These are phyloP conservation scores for Chrysosphaeria jannelii DNA, from an alignment of 2,329 filamentous ascomycete species.

Conservation along the genomic window DNA sequence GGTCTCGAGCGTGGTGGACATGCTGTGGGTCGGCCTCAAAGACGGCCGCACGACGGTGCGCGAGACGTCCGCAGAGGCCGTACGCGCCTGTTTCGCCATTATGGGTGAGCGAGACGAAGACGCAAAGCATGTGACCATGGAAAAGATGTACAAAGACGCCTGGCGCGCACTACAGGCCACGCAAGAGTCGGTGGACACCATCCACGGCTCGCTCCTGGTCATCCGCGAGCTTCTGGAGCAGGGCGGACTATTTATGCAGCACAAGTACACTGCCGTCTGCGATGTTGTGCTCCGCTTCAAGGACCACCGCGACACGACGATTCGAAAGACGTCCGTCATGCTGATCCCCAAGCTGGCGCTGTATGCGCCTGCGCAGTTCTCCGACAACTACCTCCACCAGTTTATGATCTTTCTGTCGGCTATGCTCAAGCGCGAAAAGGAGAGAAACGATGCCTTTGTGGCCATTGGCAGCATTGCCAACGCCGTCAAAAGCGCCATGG, in stretches of 20 bases:
- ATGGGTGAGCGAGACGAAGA: slow-evolving; percentile 76
- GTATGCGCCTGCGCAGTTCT: slow-evolving; percentile 78
- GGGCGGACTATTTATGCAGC: slow-evolving; percentile 98
- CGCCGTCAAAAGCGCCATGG: slow-evolving; percentile 82
- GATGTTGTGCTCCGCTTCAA: slow-evolving; percentile 82
- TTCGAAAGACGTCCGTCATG: slow-evolving; percentile 66
- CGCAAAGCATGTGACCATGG: slow-evolving; percentile 67
- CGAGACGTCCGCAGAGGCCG: slow-evolving; percentile 70
- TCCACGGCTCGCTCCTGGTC: slow-evolving; percentile 81
- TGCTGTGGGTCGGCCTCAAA: slow-evolving; percentile 81
- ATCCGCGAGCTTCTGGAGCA: slow-evolving; percentile 80
- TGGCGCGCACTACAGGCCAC: slow-evolving; percentile 48
- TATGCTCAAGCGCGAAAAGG: slow-evolving; percentile 83
- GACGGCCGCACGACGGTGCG: slow-evolving; percentile 78
- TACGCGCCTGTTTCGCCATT: slow-evolving; percentile 87
- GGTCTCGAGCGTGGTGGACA: slow-evolving; percentile 79
- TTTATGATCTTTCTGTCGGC: slow-evolving; percentile 93
- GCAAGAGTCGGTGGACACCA: slow-evolving; percentile 59
- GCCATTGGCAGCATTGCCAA: slow-evolving; percentile 92
- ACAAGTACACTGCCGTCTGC: slow-evolving; percentile 70
- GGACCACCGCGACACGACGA: slow-evolving; percentile 67
- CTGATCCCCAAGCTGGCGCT: slow-evolving; percentile 80
- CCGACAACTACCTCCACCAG: slow-evolving; percentile 60
- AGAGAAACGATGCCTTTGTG: slow-evolving; percentile 77
- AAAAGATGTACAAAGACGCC: slow-evolving; percentile 68